Conservation (phyloP, 176 grass and related monocot genomes). For the bread wheat (Triticum aestivum) region DNA sequence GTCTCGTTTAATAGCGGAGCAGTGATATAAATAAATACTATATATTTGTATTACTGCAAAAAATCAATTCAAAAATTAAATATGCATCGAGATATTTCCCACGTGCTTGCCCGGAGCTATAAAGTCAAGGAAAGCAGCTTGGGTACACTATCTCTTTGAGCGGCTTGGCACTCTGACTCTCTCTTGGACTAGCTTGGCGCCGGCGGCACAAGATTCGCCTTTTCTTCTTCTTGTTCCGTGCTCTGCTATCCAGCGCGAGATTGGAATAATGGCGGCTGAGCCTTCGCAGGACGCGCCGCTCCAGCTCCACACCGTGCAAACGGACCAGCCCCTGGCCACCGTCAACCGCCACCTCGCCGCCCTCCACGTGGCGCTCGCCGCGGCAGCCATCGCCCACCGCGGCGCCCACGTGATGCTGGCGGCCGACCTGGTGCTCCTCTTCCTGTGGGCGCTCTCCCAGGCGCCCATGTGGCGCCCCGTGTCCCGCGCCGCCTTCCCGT, state of each 20-base stretch:
- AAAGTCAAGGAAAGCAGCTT: too few relatives aligned
- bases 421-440: conserved; percentile 40
- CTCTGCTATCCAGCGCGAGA: background rate
- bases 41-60: too few relatives aligned
- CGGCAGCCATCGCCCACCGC: conserved; percentile 22
- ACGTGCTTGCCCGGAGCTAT: too few relatives aligned
- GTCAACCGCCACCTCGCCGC: conserved; percentile 38
- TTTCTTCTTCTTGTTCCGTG: too few relatives aligned
- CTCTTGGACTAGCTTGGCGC: too few relatives aligned
- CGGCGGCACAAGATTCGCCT: too few relatives aligned
- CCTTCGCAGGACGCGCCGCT: background rate
- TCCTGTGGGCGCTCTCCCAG: conserved; percentile 54
- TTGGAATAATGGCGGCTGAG: background rate
- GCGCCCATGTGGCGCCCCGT: conserved; percentile 43
- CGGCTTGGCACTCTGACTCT: too few relatives aligned
- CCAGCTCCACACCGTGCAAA: conserved; percentile 12
- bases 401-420: conserved; percentile 9
- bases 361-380: conserved; percentile 27
- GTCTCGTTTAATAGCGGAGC: too few relatives aligned
- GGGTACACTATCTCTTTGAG: too few relatives aligned
- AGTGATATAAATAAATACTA: too few relatives aligned
- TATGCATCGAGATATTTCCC: too few relatives aligned
- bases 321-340: conserved; percentile 26
- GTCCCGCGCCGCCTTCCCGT: conserved; percentile 37
- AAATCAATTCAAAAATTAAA: too few relatives aligned